phyloP scores from a whole-genome alignment of 2,329 filamentous ascomycete genomes.

The Talaromyces verruculosus region DNA sequence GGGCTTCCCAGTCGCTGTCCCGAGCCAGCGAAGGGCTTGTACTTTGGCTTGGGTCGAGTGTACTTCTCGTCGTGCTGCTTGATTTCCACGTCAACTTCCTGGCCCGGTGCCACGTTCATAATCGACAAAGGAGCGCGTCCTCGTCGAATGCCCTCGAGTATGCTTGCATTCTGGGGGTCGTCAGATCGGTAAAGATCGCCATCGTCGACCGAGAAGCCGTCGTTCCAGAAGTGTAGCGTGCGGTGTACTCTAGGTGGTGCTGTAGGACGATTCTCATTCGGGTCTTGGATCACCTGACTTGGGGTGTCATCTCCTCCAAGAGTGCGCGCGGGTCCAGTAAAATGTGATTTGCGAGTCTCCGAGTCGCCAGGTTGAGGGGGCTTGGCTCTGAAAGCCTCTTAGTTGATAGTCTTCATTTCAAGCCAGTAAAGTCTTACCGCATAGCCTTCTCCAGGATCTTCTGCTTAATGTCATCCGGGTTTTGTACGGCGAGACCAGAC shows the following conservation, averaged over 20 bases:
- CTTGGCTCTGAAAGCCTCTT: constrained; percentile 30
- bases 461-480: constrained; percentile 57
- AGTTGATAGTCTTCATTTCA: constrained; percentile 3
- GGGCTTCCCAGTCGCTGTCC: constrained; percentile 65
- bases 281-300: constrained; percentile 57
- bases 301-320: constrained; percentile 64
- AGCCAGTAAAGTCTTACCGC: constrained; percentile 28
- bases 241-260: constrained; percentile 55
- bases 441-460: constrained; percentile 52
- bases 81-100: constrained; percentile 65
- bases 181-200: constrained; percentile 63
- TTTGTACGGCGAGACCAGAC: constrained; percentile 66
- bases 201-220: constrained; percentile 67
- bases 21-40: constrained; percentile 61
- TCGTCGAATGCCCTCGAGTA: constrained; percentile 62
- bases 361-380: constrained; percentile 45
- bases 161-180: constrained; percentile 61
- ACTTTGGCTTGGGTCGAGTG: constrained; percentile 62
- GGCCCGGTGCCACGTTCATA: constrained; percentile 61
- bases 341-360: constrained; percentile 46
- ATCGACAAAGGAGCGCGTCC: constrained; percentile 63
- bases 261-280: constrained; percentile 44
- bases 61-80: constrained; percentile 65
- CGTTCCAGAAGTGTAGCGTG: constrained; percentile 63
- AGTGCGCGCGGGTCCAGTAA: constrained; percentile 63